Base-by-base conservation (phyloP, 2,329 filamentous ascomycete genomes). In the Ophiobolus disseminans region DNA sequence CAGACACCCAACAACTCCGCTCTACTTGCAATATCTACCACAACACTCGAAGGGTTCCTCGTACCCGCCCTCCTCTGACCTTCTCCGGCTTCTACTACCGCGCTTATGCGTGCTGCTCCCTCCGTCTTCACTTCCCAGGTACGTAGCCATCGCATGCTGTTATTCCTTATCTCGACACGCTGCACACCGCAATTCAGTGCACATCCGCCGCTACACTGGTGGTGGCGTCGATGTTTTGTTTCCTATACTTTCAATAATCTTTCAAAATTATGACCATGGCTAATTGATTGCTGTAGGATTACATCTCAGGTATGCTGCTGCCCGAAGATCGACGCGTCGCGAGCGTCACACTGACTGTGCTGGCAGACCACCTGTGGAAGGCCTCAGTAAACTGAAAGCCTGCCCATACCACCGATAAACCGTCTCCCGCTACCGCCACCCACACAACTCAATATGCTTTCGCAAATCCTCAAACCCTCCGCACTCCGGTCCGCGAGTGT, bases 281-380 rank as follows among this genome's bases (percentile, higher is more conserved):
- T 76, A 69, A 76, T 60, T 63, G 57, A 58, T 48, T 55, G 49
- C 41, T 53, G 35, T 62, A 82, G 84, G 83, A 86, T 78, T 86
- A 86, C 76, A 85, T 86, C 77, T 85, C 82, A 78, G 80, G 78
- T 81, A 80, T 69, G 74, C 58, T 59, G 53, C 44, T 37, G 48
- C 40, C 50, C 43, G 45, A 45, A 48, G 34, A 55, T 58, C 31
- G 26, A 48, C 52, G 40, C 52, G 48, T 53, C 32, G 48, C 42
- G 41, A 51, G 50, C 51, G 38, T 42, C 49, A 48, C 43, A 69
- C 66, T 69, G 47, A 70, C 60, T 44, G 21, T 45, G 30, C 44
- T 51, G 31, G 40, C 54, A 80, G 83, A 86, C 78, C 84, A 86
- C 78, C 80, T 86, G 74, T 86, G 84, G 84, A 86, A 86, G 78